phyloP scores from a whole-genome alignment of 2,329 filamentous ascomycete species.

The Sporothrix sp. region DNA sequence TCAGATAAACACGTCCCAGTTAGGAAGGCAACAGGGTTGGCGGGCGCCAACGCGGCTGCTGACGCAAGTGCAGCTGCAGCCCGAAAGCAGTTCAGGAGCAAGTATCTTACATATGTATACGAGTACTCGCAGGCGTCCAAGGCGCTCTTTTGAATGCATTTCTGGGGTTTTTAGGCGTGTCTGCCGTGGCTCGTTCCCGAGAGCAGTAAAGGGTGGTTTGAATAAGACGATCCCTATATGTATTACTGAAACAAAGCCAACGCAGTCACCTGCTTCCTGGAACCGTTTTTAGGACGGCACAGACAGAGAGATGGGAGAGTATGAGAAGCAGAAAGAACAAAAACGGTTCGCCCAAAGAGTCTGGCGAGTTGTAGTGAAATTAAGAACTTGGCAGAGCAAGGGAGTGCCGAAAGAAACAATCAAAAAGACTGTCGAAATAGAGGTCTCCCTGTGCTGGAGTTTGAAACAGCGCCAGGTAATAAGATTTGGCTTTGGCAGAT shows the following conservation, averaged over 20 bases:
- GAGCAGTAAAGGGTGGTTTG: not conserved
- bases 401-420: not conserved
- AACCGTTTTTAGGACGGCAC: not conserved
- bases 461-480: no score
- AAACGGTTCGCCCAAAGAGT: not conserved
- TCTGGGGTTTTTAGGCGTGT: no score
- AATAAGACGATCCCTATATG: conserved; percentile 11
- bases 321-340: not conserved
- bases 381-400: not conserved
- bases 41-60: not conserved
- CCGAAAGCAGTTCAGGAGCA: no score
- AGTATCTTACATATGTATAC: no score
- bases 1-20: no score
- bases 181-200: no score
- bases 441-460: no score
- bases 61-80: not conserved
- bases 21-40: not conserved
- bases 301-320: not conserved
- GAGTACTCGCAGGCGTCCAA: no score
- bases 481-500: no score
- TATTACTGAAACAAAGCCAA: conserved; percentile 13
- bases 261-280: conserved; percentile 10
- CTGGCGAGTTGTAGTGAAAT: no score
- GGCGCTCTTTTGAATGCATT: no score
- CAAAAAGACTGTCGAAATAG: no score